phyloP scores from a whole-genome alignment of 2,329 filamentous ascomycete genomes.

The Arthroderma sp. region DNA sequence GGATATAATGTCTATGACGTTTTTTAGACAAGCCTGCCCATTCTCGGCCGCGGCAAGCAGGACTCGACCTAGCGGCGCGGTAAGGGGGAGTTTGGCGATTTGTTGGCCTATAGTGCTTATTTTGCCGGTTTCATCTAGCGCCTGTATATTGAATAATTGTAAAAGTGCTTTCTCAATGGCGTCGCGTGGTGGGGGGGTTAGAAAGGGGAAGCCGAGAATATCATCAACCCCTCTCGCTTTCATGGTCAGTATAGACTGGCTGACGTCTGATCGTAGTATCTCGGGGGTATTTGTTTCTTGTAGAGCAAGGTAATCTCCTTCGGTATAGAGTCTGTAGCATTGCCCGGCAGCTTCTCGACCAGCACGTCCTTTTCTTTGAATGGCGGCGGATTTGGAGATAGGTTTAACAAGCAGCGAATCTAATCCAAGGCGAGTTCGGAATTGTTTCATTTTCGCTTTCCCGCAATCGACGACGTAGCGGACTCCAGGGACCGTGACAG shows the following conservation, averaged over 20 bases:
- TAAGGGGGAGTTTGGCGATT: constrained; percentile 72
- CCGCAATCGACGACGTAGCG: constrained; percentile 84
- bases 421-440: constrained; percentile 67
- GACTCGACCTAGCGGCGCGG: constrained; percentile 67
- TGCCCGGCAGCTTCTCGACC: constrained; percentile 84
- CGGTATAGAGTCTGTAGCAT: constrained; percentile 80
- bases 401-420: constrained; percentile 83
- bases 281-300: constrained; percentile 70
- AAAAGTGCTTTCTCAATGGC: constrained; percentile 69
- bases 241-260: constrained; percentile 79
- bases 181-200: constrained; percentile 66
- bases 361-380: constrained; percentile 81
- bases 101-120: constrained; percentile 63
- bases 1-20: constrained; percentile 72
- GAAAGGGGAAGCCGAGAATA: constrained; percentile 67
- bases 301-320: constrained; percentile 56
- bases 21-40: constrained; percentile 58
- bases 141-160: constrained; percentile 65
- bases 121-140: constrained; percentile 55
- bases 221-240: constrained; percentile 80
- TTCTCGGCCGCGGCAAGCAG: constrained; percentile 64
- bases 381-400: constrained; percentile 84
- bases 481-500: constrained; percentile 87
- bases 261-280: constrained; percentile 78
- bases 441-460: constrained; percentile 90